Conservation (phyloP, 495 filamentous ascomycete genomes). For the Aspergillus homomorphus region DNA sequence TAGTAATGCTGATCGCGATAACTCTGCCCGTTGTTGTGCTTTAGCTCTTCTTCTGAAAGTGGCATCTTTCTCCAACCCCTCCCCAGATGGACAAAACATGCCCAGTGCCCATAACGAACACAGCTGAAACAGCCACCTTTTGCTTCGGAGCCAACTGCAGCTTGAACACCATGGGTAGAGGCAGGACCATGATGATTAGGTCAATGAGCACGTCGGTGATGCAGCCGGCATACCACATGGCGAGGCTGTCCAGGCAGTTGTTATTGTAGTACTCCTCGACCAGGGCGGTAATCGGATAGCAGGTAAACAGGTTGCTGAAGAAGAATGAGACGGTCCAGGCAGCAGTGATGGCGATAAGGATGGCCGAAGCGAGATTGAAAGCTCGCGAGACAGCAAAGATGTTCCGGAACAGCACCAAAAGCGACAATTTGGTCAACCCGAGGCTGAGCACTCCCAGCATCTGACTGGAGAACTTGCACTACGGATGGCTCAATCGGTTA, state of each 20-base stretch:
- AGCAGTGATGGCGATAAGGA: neutral
- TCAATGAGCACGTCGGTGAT: neutral
- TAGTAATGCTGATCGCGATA: conserved; percentile 5
- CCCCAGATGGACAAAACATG: neutral
- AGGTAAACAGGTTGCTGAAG: neutral
- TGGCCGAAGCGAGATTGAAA: neutral
- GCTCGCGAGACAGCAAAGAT: neutral
- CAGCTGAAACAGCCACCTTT: neutral
- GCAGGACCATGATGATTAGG: neutral
- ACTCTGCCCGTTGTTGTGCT: too few species aligned
- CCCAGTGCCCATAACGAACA: neutral
- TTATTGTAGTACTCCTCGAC: neutral
- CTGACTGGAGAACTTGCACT: conserved; percentile 1
- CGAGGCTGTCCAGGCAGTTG: neutral
- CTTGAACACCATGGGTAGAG: neutral
- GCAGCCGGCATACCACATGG: neutral
- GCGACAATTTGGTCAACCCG: conserved; percentile 1
- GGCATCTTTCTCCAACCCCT: too few species aligned
- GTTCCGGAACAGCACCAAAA: neutral
- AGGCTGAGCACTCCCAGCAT: neutral
- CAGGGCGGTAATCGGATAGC: conserved; percentile 4
- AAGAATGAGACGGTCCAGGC: neutral
- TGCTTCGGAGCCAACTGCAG: neutral
- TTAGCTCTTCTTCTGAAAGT: too few species aligned
- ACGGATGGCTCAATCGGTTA: too few species aligned